Percentiles rank a stretch among this genome's conserved stretches.
Conservation (phyloP, 257 asterid genomes). For the Nicotiana noctiflora region DNA sequence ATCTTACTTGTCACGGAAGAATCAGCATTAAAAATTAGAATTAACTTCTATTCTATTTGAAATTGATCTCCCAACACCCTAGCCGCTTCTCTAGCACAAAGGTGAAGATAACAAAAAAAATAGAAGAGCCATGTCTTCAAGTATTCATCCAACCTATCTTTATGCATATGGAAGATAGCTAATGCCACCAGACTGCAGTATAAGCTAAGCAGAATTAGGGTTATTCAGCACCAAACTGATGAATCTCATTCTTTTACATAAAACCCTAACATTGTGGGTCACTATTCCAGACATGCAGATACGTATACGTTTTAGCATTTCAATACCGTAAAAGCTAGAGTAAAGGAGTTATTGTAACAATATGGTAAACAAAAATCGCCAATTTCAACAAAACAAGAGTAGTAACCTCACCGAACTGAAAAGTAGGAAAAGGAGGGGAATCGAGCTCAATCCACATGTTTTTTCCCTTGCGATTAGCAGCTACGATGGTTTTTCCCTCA, state of each 20-base stretch:
- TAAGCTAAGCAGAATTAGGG: background rate
- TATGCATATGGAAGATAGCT: background rate
- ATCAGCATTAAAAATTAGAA: background rate
- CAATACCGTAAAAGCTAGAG: background rate
- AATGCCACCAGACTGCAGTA: background rate
- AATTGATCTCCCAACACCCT: background rate
- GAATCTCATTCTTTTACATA: background rate
- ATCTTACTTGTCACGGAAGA: background rate
- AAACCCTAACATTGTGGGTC: background rate
- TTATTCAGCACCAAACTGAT: background rate
- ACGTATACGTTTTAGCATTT: background rate
- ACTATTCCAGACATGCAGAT: background rate
- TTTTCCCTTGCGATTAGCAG: constrained; percentile 92
- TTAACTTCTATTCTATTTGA: background rate
- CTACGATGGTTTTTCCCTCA: constrained; percentile 71
- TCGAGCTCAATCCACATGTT: constrained; percentile 96
- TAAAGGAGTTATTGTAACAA: background rate
- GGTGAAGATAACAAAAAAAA: background rate
- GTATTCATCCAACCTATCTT: background rate
- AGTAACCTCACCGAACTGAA: constrained; percentile 70
- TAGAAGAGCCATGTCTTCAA: background rate
- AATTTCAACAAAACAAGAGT: background rate
- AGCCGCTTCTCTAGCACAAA: background rate
- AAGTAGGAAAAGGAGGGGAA: constrained; percentile 91
- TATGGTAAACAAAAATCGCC: background rate